A percentile compares a stretch with the other conserved stretches of the same genome.
Evolutionary conservation across 2,329 filamentous ascomycete genomes (phyloP).

Genomic region (Fonsecaea pedrosoi): DNA sequence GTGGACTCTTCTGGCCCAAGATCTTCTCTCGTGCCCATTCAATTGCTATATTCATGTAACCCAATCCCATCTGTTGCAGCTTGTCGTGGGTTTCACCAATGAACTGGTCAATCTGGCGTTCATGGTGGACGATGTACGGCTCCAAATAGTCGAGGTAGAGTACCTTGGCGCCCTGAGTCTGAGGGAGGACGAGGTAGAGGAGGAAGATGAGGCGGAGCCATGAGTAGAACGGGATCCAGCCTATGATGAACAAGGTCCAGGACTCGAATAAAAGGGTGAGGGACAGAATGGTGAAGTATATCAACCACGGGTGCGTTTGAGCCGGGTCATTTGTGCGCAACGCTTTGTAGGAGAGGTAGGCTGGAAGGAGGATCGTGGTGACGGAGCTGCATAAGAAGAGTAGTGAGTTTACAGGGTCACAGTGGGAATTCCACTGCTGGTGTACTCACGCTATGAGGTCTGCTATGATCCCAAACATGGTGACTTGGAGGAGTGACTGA

Average conservation of each 20-base stretch:
- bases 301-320: constrained; percentile 93
- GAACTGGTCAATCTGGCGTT: constrained; percentile 85
- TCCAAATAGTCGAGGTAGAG: constrained; percentile 86
- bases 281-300: constrained; percentile 97
- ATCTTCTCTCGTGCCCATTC: constrained; percentile 76
- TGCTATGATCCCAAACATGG: constrained; percentile 79
- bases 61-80: constrained; percentile 75
- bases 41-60: constrained; percentile 74
- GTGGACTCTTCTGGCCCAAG: constrained; percentile 74
- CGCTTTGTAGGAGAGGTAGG: constrained; percentile 98
- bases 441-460: constrained; percentile 76
- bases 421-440: constrained; percentile 25
- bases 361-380: constrained; percentile 88
- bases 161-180: constrained; percentile 88
- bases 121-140: constrained; percentile 86
- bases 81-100: constrained; percentile 82
- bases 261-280: constrained; percentile 82
- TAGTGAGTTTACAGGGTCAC: too few relatives aligned
- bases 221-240: constrained; percentile 91
- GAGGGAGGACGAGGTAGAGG: constrained; percentile 94
- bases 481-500: constrained; percentile 30
- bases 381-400: constrained; percentile 68
- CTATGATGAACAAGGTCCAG: constrained; percentile 84
- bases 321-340: constrained; percentile 90
- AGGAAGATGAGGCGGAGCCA: constrained; percentile 87